Percentiles rank a stretch among this genome's conserved stretches.
Conservation (phyloP, 768 basidiomycete genomes). For the Symmetrospora coprosmae region DNA sequence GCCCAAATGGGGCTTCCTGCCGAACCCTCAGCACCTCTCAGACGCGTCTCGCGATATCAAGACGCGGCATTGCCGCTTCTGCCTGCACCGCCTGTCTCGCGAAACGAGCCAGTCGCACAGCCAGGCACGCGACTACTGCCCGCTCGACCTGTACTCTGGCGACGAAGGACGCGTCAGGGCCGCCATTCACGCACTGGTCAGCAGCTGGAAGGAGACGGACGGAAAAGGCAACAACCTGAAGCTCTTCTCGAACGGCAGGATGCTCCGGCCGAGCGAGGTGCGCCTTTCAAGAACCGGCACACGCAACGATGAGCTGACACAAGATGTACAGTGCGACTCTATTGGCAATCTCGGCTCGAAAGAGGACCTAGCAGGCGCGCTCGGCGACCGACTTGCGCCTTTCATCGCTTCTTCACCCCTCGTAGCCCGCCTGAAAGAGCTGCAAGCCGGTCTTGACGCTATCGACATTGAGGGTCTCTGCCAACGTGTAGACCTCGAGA, state of each 20-base stretch:
- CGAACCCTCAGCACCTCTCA: constrained; percentile 51
- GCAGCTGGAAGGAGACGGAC: constrained; percentile 52
- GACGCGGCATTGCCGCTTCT: constrained; percentile 65
- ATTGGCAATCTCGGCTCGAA: background rate
- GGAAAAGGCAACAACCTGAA: constrained; percentile 67
- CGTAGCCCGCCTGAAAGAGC: constrained; percentile 45
- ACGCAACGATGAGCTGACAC: too few relatives aligned
- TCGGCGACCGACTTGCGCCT: constrained; percentile 37
- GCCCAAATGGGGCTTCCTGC: constrained; percentile 97
- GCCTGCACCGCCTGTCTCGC: constrained; percentile 57
- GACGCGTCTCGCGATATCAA: constrained; percentile 49
- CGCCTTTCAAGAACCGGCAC: too few relatives aligned
- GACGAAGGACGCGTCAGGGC: constrained; percentile 48
- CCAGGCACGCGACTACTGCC: constrained; percentile 49
- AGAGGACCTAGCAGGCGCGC: background rate
- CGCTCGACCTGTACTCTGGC: constrained; percentile 74
- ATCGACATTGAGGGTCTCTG: constrained; percentile 70
- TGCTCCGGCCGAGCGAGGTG: constrained; percentile 50
- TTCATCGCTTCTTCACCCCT: constrained; percentile 46
- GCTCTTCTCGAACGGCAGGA: constrained; percentile 56
- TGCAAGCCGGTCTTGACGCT: constrained; percentile 64
- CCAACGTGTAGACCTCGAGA: background rate
- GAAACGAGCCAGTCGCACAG: background rate
- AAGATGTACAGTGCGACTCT: too few relatives aligned
- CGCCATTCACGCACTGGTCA: constrained; percentile 59